These are phyloP conservation scores for Mortierella hygrophila DNA, from an alignment of 192 early-diverging fungal species.

Conservation along the genomic window DNA sequence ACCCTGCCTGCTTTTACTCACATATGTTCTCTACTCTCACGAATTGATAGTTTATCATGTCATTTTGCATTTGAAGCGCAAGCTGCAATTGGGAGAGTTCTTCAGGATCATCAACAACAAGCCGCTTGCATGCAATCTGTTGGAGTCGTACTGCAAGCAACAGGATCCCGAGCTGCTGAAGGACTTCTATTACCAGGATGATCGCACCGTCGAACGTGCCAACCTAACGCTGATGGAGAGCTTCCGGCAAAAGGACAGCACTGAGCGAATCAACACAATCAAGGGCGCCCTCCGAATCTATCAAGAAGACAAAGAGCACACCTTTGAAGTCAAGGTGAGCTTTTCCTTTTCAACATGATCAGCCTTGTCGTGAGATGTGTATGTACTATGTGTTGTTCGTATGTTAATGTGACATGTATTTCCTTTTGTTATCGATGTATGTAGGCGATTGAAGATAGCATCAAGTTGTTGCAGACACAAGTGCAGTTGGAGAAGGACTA, in stretches of 20 bases:
- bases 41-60: constrained; percentile 82
- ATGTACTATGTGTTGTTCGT: neutral
- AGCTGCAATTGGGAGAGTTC: constrained; percentile 87
- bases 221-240: constrained; percentile 67
- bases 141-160: constrained; percentile 87
- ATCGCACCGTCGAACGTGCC: constrained; percentile 78
- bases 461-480: constrained; percentile 83
- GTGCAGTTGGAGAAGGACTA: constrained; percentile 79
- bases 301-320: constrained; percentile 74
- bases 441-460: constrained; percentile 84
- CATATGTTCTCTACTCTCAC: neutral
- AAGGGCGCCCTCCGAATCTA: constrained; percentile 80
- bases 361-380: no score
- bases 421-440: constrained; percentile 33
- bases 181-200: constrained; percentile 98
- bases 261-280: constrained; percentile 75
- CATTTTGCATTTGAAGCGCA: constrained; percentile 90
- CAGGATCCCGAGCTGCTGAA: constrained; percentile 83
- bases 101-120: constrained; percentile 88
- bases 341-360: no score
- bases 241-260: constrained; percentile 65
- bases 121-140: constrained; percentile 84
- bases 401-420: neutral
- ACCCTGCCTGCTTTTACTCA: neutral
- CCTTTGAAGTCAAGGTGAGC: constrained; percentile 80